Evolutionary conservation across 1,284 basidiomycete genomes (phyloP).

Genomic region (Inonotus obliquus): DNA sequence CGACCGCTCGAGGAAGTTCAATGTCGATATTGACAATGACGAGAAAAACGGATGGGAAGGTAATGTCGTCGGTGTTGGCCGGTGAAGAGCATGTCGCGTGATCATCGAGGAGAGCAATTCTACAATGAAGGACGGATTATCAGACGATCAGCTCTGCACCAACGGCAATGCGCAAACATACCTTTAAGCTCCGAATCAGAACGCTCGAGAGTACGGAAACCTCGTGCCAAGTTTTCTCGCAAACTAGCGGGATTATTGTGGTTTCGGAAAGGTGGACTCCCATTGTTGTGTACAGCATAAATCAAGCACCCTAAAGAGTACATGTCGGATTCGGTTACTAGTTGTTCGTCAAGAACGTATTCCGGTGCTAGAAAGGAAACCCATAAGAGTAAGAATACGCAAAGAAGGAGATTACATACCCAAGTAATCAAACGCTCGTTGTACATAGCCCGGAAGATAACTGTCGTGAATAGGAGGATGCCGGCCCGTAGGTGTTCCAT

Average conservation of each 20-base stretch:
- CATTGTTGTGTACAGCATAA: constrained; percentile 86
- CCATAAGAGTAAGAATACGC: neutral
- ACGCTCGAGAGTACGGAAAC: constrained; percentile 53
- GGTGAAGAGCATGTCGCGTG: constrained; percentile 68
- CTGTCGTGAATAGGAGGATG: constrained; percentile 88
- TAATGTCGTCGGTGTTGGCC: constrained; percentile 77
- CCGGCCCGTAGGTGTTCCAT: constrained; percentile 77
- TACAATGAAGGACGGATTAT: constrained; percentile 27
- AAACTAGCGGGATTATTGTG: constrained; percentile 79
- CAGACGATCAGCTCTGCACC: neutral
- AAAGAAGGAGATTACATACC: constrained; percentile 47
- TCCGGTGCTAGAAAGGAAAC: constrained; percentile 72
- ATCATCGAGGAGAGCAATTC: constrained; percentile 76
- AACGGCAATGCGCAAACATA: constrained; percentile 25
- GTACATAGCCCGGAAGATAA: constrained; percentile 74
- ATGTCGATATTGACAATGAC: constrained; percentile 92
- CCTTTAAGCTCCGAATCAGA: constrained; percentile 70
- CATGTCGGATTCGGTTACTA: constrained; percentile 88
- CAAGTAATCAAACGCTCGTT: constrained; percentile 93
- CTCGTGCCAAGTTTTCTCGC: constrained; percentile 73
- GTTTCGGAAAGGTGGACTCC: constrained; percentile 83
- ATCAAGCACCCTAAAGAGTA: constrained; percentile 91
- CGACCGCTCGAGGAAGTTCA: constrained; percentile 94
- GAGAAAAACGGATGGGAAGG: constrained; percentile 90
- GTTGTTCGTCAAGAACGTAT: constrained; percentile 86